Percentiles rank a stretch among this genome's conserved stretches.
These are phyloP conservation scores for Mycena pura DNA, from an alignment of 768 basidiomycete species.

Conservation along the genomic window DNA sequence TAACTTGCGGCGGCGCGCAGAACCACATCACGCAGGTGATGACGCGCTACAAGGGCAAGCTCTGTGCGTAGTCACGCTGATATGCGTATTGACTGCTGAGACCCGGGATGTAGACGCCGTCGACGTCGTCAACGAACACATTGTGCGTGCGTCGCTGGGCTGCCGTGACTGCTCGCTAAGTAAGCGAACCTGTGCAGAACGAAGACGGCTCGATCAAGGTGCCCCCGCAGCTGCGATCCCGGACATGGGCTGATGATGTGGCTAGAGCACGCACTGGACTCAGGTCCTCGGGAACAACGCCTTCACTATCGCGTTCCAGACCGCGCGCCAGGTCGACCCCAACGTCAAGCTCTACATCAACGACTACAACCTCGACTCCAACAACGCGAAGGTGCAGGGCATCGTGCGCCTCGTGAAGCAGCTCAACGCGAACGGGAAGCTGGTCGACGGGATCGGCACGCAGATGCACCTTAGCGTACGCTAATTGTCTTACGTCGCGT, in stretches of 20 bases:
- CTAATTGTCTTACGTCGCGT: background rate
- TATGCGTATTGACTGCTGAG: background rate
- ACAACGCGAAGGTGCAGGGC: conserved; percentile 51
- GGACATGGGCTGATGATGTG: too few relatives aligned
- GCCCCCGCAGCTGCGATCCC: too few relatives aligned
- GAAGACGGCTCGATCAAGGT: conserved; percentile 22
- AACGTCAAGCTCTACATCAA: conserved; percentile 55
- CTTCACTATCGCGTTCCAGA: conserved; percentile 57
- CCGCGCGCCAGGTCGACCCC: conserved; percentile 56
- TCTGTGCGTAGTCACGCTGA: conserved; percentile 37
- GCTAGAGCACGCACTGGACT: conserved; percentile 23
- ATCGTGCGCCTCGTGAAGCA: conserved; percentile 45
- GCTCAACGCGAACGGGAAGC: conserved; percentile 42
- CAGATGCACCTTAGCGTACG: conserved; percentile 49
- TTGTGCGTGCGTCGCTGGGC: background rate
- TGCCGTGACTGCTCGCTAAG: background rate
- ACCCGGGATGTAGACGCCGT: conserved; percentile 4
- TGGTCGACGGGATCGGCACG: conserved; percentile 58
- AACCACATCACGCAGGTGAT: conserved; percentile 54
- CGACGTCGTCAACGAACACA: conserved; percentile 23
- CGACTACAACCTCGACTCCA: conserved; percentile 57
- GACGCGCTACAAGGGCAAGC: conserved; percentile 53
- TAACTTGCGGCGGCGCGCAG: conserved; percentile 32
- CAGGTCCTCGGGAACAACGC: conserved; percentile 41
- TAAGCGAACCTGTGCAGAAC: background rate